phyloP scores from a whole-genome alignment of 2,329 filamentous ascomycete species.

The Periconia sp. region DNA sequence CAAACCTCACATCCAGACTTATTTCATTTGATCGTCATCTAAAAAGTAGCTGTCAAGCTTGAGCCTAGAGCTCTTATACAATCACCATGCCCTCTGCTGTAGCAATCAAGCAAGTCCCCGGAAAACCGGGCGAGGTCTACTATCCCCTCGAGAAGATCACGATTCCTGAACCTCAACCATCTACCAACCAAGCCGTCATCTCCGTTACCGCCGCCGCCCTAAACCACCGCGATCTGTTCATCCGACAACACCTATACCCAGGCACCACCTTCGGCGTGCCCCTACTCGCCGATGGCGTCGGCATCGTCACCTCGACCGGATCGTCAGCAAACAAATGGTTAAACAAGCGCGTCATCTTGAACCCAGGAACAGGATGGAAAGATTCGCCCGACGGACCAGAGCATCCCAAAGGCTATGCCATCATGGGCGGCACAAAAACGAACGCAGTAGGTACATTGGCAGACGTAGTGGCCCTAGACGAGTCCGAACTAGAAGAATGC shows the following conservation, averaged over 20 bases:
- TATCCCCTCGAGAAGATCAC: slow-evolving; percentile 63
- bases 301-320: slow-evolving; percentile 72
- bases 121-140: slow-evolving; percentile 88
- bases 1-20: no score
- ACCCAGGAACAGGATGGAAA: slow-evolving; percentile 80
- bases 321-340: slow-evolving; percentile 61
- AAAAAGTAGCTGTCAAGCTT: neutral
- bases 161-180: slow-evolving; percentile 33
- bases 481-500: slow-evolving; percentile 75
- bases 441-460: slow-evolving; percentile 73
- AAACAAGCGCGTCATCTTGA: slow-evolving; percentile 75
- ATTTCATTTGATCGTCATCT: neutral
- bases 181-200: slow-evolving; percentile 64
- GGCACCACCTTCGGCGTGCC: slow-evolving; percentile 79
- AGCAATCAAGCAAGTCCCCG: slow-evolving; percentile 72
- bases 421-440: slow-evolving; percentile 71
- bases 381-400: slow-evolving; percentile 76
- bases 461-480: slow-evolving; percentile 73
- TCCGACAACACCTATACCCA: slow-evolving; percentile 90
- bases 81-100: slow-evolving; percentile 60
- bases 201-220: slow-evolving; percentile 80
- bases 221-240: slow-evolving; percentile 95
- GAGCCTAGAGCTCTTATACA: neutral
- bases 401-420: slow-evolving; percentile 61
- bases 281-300: slow-evolving; percentile 82